Conservation (phyloP, 2,329 filamentous ascomycete species). For the Harringtonia lauricola region DNA sequence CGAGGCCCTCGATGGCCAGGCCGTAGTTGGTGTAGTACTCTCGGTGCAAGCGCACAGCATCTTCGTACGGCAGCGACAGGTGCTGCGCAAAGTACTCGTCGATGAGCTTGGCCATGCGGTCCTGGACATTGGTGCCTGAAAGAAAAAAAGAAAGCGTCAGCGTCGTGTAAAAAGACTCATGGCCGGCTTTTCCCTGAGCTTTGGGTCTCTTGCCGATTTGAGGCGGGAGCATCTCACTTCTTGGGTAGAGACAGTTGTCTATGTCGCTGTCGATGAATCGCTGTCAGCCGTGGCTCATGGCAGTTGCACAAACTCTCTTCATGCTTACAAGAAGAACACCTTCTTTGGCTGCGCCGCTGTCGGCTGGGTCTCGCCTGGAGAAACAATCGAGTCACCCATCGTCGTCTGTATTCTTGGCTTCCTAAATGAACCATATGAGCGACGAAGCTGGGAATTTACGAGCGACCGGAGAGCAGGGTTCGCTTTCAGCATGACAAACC, state of each 20-base stretch:
- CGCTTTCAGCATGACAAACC: slow-evolving; percentile 12
- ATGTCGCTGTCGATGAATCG: slow-evolving; percentile 69
- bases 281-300: not conserved
- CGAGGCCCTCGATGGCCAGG: slow-evolving; percentile 90
- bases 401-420: not conserved
- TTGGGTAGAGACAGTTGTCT: slow-evolving; percentile 93
- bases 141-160: not conserved
- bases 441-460: not conserved
- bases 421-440: slow-evolving; percentile 2
- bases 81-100: slow-evolving; percentile 53
- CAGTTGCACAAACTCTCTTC: no score
- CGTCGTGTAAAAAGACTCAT: no score
- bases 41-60: slow-evolving; percentile 76
- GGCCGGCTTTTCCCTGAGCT: no score
- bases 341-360: slow-evolving; percentile 9
- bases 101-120: slow-evolving; percentile 81
- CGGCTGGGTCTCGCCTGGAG: not conserved
- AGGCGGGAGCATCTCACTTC: no score
- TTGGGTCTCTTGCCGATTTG: no score
- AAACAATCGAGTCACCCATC: slow-evolving; percentile 3
- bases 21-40: slow-evolving; percentile 96
- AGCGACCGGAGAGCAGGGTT: not conserved
- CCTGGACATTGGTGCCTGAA: slow-evolving; percentile 66
- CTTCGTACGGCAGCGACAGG: slow-evolving; percentile 60
- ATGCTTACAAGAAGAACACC: slow-evolving; percentile 33